phyloP scores from a whole-genome alignment of 2,329 filamentous ascomycete species.

The Calcarisporium arbuscula region DNA sequence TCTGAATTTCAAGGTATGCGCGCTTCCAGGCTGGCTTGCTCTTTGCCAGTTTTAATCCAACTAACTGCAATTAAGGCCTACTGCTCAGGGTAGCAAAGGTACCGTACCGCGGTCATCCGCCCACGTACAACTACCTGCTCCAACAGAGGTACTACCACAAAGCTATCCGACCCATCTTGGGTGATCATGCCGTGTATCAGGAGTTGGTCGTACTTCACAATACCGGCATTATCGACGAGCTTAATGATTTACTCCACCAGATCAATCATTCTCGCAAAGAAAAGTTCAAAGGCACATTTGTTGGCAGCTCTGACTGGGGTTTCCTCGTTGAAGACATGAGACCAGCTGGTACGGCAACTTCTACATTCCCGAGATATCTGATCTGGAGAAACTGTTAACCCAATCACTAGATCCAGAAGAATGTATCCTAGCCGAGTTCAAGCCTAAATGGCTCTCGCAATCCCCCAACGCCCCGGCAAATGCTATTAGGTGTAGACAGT shows the following conservation, averaged over 20 bases:
- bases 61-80: constrained; percentile 20
- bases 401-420: constrained; percentile 18
- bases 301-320: constrained; percentile 54
- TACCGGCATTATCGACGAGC: constrained; percentile 29
- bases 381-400: constrained; percentile 1
- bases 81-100: constrained; percentile 34
- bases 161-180: constrained; percentile 27
- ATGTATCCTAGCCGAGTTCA: constrained; percentile 61
- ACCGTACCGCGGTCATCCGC: constrained; percentile 20
- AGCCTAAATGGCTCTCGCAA: constrained; percentile 78
- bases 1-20: constrained; percentile 28
- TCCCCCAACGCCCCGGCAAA: constrained; percentile 62
- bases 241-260: constrained; percentile 47
- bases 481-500: constrained; percentile 66
- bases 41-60: constrained; percentile 2
- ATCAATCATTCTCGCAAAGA: constrained; percentile 39
- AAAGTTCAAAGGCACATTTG: constrained; percentile 42
- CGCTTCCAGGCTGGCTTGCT: constrained; percentile 5
- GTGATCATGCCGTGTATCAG: constrained; percentile 27
- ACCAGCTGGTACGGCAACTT: constrained; percentile 20
- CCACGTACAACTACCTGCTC: constrained; percentile 27
- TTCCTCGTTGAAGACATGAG: constrained; percentile 71
- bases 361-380: not conserved
- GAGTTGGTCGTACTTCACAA: constrained; percentile 30
- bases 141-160: constrained; percentile 30